phyloP scores from a whole-genome alignment of 2,329 filamentous ascomycete genomes.

The Berkeleyomyces rouxiae region DNA sequence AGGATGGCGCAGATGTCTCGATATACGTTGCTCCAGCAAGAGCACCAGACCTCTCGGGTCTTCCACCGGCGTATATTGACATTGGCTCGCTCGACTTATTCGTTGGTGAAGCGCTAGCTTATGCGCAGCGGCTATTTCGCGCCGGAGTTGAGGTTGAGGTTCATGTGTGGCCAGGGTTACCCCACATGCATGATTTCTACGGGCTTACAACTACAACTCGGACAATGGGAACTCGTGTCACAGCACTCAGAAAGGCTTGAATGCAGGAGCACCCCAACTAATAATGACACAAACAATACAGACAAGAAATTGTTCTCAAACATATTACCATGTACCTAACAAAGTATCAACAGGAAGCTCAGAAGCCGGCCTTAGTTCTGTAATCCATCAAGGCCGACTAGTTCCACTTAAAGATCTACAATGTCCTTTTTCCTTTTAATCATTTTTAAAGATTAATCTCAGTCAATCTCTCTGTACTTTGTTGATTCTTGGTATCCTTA shows the following conservation, averaged over 20 bases:
- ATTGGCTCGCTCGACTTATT: conserved; percentile 25
- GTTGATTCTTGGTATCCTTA: background rate
- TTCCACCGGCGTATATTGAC: conserved; percentile 25
- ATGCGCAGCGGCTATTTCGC: conserved; percentile 19
- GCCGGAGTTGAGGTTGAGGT: conserved; percentile 24
- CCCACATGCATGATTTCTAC: conserved; percentile 18
- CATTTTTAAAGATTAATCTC: background rate
- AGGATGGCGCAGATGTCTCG: conserved; percentile 14
- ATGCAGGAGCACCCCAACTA: background rate
- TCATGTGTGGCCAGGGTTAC: conserved; percentile 25
- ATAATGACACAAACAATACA: background rate
- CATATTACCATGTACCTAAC: too few relatives aligned
- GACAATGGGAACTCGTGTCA: conserved; percentile 8
- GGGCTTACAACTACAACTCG: conserved; percentile 7
- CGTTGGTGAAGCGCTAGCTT: conserved; percentile 21
- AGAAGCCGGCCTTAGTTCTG: background rate
- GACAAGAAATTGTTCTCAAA: too few relatives aligned
- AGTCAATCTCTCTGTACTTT: background rate
- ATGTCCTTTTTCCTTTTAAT: background rate
- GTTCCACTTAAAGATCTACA: background rate
- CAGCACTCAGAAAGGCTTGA: conserved; percentile 1
- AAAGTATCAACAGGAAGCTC: too few relatives aligned
- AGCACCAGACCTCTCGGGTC: conserved; percentile 16
- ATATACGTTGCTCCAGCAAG: conserved; percentile 17
- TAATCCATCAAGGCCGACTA: background rate